Conservation (phyloP, 1,284 basidiomycete genomes). For the Flammula alnicola region DNA sequence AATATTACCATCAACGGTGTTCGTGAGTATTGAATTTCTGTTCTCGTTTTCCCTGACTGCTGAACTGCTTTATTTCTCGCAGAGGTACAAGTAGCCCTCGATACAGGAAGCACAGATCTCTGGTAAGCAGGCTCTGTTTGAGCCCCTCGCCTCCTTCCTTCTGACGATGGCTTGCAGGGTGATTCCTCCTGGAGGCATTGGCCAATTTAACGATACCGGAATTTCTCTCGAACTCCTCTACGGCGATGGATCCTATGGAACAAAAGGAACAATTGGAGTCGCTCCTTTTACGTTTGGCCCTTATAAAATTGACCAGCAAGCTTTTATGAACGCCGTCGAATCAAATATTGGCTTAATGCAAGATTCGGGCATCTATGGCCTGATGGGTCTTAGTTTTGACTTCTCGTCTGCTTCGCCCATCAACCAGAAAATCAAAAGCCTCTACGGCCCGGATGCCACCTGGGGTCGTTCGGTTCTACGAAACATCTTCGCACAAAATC, state of each 20-base stretch:
- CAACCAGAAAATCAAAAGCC: slow-evolving; percentile 25
- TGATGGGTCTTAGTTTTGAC: slow-evolving; percentile 37
- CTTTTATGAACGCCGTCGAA: slow-evolving; percentile 21
- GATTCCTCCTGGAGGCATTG: slow-evolving; percentile 31
- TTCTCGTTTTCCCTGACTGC: too few relatives aligned
- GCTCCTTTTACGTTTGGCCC: slow-evolving; percentile 33
- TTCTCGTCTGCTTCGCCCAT: slow-evolving; percentile 29
- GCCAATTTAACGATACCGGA: slow-evolving; percentile 32
- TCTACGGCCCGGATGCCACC: slow-evolving; percentile 27
- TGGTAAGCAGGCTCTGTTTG: slow-evolving; percentile 23
- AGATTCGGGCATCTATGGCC: slow-evolving; percentile 31
- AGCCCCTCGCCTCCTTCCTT: background rate
- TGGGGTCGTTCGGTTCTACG: slow-evolving; percentile 35
- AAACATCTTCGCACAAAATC: slow-evolving; percentile 46
- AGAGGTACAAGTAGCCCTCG: slow-evolving; percentile 32
- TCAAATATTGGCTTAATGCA: slow-evolving; percentile 24
- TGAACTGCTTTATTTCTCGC: background rate
- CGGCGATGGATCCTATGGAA: slow-evolving; percentile 35
- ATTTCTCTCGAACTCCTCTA: slow-evolving; percentile 30
- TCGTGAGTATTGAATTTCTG: slow-evolving; percentile 12
- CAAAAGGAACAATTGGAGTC: slow-evolving; percentile 35
- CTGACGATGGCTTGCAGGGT: slow-evolving; percentile 27
- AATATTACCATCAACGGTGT: slow-evolving; percentile 33
- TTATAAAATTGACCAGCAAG: slow-evolving; percentile 33
- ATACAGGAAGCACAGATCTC: slow-evolving; percentile 39